Percentiles rank a stretch among this genome's conserved stretches.
Conservation (phyloP, 2,329 filamentous ascomycete species). For the Sporothrix curviconia region DNA sequence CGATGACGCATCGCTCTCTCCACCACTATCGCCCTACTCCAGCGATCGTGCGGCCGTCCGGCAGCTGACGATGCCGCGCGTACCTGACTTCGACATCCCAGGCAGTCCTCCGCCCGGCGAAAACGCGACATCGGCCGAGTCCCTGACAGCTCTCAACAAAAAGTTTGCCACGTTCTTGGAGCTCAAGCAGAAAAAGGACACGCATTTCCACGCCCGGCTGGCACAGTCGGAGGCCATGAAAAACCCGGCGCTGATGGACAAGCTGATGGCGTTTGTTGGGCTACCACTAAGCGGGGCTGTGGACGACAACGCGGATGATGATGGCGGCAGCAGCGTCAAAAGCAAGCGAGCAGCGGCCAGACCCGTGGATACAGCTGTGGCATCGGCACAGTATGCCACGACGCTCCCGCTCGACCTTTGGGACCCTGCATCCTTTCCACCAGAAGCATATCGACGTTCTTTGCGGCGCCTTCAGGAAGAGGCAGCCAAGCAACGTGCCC, state of each 20-base stretch:
- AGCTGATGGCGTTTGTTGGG: slow-evolving; percentile 63
- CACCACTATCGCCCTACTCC: slow-evolving; percentile 58
- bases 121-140: slow-evolving; percentile 37
- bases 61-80: slow-evolving; percentile 65
- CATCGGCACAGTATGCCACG: slow-evolving; percentile 53
- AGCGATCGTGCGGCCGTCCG: slow-evolving; percentile 57
- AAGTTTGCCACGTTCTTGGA: slow-evolving; percentile 70
- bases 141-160: slow-evolving; percentile 41
- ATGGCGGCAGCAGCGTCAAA: not conserved
- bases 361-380: not conserved
- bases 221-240: slow-evolving; percentile 59
- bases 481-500: slow-evolving; percentile 38
- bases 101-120: slow-evolving; percentile 62
- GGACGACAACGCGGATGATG: slow-evolving; percentile 32
- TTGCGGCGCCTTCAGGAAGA: slow-evolving; percentile 44
- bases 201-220: slow-evolving; percentile 73
- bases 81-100: slow-evolving; percentile 68
- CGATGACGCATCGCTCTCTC: slow-evolving; percentile 12
- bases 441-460: slow-evolving; percentile 45
- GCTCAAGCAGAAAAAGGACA: slow-evolving; percentile 63
- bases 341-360: slow-evolving; percentile 16
- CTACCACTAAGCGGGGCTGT: slow-evolving; percentile 16
- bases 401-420: slow-evolving; percentile 51
- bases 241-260: slow-evolving; percentile 67
- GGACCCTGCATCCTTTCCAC: slow-evolving; percentile 51